Evolutionary conservation across 2,329 filamentous ascomycete species (phyloP), one percentile per base, ranked within the genome.

Genomic region (Pseudogymnoascus sp.): DNA sequence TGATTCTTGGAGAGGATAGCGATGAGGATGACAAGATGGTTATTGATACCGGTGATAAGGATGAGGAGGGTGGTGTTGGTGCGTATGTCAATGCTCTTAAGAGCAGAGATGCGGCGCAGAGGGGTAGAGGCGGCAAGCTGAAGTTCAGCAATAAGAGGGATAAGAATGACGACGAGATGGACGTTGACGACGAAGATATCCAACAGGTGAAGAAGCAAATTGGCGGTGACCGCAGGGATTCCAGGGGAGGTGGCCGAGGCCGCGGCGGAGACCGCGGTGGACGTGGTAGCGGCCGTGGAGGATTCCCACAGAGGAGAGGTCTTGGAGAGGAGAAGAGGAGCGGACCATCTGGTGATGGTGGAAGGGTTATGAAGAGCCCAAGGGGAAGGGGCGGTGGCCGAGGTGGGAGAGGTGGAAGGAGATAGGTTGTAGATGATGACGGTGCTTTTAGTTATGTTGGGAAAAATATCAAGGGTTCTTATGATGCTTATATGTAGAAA

Each of bases 1-100:
- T 96, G 45, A 83, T 96, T 68, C 81, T 96, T 62, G 88, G 86
- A 69, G 79, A 77, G 18, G 80, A 81, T 69, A 81, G 83, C 60
- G 79, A 78, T 11, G 79, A 79, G 57, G 79, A 78, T 64, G 79
- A 80, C 21, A 83, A 83, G 69, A 88, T 88, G 83, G 83, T 84
- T 34, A 76, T 90, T 69, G 88, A 92, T 69, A 77, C 83, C 18
- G 78, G 77, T 21, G 71, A 70, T 10, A 78, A 73, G 21, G 76
- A 75, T 29, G 77, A 75, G 62, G 78, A 77, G 64, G 81, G 79
- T 18, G 86, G 86, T 11, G 84, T 90, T 4, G 83, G 82, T 65
- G 87, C 87, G 21, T 90, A 90, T 72, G 85, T 90, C 42, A 84
- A 85, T 12, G 87, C 87, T 18, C 80, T 90, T 67, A 84, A 85